Evolutionary conservation across 2,329 filamentous ascomycete species (phyloP).

Genomic region (Paraphoma sp.): DNA sequence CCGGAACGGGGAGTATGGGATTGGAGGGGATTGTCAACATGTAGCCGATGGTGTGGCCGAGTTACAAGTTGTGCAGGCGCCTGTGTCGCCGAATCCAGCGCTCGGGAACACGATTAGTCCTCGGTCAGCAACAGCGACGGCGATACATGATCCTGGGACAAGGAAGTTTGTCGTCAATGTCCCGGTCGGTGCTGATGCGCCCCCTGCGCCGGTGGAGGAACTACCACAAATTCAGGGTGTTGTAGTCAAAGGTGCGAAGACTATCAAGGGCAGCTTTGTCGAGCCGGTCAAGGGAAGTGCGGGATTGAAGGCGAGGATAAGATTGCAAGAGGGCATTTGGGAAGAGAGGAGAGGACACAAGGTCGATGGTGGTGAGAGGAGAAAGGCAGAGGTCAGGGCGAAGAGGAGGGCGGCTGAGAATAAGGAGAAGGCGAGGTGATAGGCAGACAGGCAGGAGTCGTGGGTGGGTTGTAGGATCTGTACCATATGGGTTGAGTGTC

Average conservation of each 20-base stretch:
- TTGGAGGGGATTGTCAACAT: conserved; percentile 80
- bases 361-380: conserved; percentile 94
- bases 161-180: conserved; percentile 68
- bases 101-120: conserved; percentile 30
- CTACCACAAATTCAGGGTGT: conserved; percentile 68
- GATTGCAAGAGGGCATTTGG: conserved; percentile 88
- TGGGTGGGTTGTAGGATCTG: background rate
- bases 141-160: conserved; percentile 61
- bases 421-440: conserved; percentile 65
- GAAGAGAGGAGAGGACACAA: conserved; percentile 86
- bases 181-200: conserved; percentile 49
- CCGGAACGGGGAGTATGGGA: conserved; percentile 75
- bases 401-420: conserved; percentile 84
- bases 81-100: conserved; percentile 42
- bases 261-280: conserved; percentile 78
- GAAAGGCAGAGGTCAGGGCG: conserved; percentile 82
- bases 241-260: conserved; percentile 70
- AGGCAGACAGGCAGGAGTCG: background rate
- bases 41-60: conserved; percentile 68
- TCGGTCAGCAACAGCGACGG: conserved; percentile 52
- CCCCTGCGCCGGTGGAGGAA: conserved; percentile 51
- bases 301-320: conserved; percentile 69
- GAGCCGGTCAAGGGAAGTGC: conserved; percentile 68
- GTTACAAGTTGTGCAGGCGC: conserved; percentile 64
- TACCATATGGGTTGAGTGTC: background rate